These are phyloP conservation scores for Asclepias syriaca DNA, from an alignment of 257 asterid genomes.

Conservation along the genomic window DNA sequence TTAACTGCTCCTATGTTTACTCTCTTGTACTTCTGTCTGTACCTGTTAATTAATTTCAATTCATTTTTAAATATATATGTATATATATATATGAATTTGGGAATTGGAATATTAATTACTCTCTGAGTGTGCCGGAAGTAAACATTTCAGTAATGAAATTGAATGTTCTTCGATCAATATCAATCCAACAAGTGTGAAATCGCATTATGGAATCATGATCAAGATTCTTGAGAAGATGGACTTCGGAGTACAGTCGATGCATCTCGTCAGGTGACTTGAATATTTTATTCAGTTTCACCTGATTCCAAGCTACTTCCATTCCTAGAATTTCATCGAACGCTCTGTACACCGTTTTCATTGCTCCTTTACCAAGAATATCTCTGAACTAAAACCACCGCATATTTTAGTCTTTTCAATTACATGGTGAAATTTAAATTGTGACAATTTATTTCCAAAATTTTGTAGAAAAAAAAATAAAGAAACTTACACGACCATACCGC, in stretches of 20 bases:
- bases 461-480: not conserved
- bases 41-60: slow-evolving; percentile 28
- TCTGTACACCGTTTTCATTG: slow-evolving; percentile 61
- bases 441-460: no score
- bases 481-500: slow-evolving; percentile 80
- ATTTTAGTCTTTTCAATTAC: no score
- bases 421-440: no score
- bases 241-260: slow-evolving; percentile 71
- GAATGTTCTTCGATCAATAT: slow-evolving; percentile 48
- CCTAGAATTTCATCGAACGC: slow-evolving; percentile 72
- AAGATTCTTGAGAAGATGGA: slow-evolving; percentile 63
- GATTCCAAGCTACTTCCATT: slow-evolving; percentile 88
- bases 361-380: slow-evolving; percentile 84
- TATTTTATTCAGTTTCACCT: slow-evolving; percentile 46
- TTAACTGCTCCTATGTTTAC: slow-evolving; percentile 50
- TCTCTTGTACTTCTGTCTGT: slow-evolving; percentile 44
- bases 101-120: slow-evolving; percentile 26
- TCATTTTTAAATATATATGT: not conserved
- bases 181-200: slow-evolving; percentile 60
- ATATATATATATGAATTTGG: no score
- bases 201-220: slow-evolving; percentile 59
- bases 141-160: slow-evolving; percentile 80
- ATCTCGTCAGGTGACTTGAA: slow-evolving; percentile 47
- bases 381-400: slow-evolving; percentile 36
- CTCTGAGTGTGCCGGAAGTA: slow-evolving; percentile 83